Conservation (phyloP, 108 stramenopile genomes). For the Discostella pseudostelligera region DNA sequence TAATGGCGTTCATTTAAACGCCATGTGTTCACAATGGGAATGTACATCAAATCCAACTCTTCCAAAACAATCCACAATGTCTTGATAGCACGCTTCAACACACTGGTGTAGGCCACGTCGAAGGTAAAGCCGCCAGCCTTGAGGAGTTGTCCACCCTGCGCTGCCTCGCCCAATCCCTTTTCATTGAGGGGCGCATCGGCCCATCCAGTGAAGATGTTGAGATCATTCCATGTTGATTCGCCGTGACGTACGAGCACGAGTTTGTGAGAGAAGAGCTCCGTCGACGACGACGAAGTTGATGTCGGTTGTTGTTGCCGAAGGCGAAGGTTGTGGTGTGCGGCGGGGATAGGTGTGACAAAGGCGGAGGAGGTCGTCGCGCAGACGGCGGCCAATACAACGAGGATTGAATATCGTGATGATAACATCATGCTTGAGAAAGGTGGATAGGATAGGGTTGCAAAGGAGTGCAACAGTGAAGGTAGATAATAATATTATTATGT, state of each 20-base stretch:
- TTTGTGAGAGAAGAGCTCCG: slow-evolving; percentile 27
- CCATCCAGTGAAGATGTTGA: slow-evolving; percentile 92
- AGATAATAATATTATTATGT: no score
- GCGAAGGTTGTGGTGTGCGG: neutral
- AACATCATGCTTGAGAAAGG: neutral
- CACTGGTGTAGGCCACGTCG: slow-evolving; percentile 96
- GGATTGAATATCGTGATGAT: neutral
- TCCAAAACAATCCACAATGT: slow-evolving; percentile 88
- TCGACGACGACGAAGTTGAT: neutral
- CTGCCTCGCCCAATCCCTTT: slow-evolving; percentile 86
- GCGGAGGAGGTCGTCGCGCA: slow-evolving; percentile 7
- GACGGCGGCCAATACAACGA: slow-evolving; percentile 7
- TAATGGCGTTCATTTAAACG: slow-evolving; percentile 97
- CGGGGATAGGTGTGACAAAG: slow-evolving; percentile 18
- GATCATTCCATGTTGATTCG: slow-evolving; percentile 95
- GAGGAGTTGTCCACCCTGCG: slow-evolving; percentile 80
- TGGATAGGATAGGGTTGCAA: neutral
- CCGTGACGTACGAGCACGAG: slow-evolving; percentile 87
- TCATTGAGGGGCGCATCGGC: slow-evolving; percentile 87
- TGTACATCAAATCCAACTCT: slow-evolving; percentile 89
- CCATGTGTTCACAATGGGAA: slow-evolving; percentile 84
- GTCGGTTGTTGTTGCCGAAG: neutral
- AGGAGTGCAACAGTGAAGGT: neutral
- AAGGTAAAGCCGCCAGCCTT: slow-evolving; percentile 65
- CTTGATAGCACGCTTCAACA: slow-evolving; percentile 92